Evolutionary conservation across 495 filamentous ascomycete species (phyloP).

Genomic region (Aspergillus indologenus): DNA sequence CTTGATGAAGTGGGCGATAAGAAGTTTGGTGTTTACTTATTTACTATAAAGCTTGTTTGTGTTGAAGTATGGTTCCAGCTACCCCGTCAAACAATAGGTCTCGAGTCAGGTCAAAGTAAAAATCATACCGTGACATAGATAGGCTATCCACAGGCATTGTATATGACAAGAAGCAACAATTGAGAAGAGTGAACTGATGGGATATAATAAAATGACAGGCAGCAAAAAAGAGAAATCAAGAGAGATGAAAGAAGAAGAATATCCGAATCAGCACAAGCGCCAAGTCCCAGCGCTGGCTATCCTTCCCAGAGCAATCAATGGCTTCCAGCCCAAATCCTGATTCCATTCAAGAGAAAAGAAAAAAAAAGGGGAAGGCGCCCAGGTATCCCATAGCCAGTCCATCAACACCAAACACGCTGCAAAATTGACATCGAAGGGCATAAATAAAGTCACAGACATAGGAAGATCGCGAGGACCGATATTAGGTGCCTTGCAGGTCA

Average conservation of each 20-base stretch:
- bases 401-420: slow-evolving; percentile 10
- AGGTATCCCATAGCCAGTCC: slow-evolving; percentile 8
- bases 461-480: neutral
- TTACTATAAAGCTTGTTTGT: too few species aligned
- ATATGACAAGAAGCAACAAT: neutral
- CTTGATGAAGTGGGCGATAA: too few species aligned
- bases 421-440: neutral
- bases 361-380: slow-evolving; percentile 9
- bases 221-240: neutral
- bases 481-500: neutral
- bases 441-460: slow-evolving; percentile 1
- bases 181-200: neutral
- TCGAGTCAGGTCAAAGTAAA: too few species aligned
- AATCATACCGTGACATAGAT: too few species aligned
- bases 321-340: neutral
- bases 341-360: slow-evolving; percentile 1
- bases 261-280: neutral
- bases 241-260: neutral
- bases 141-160: too few species aligned
- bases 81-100: neutral
- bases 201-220: neutral
- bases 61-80: too few species aligned
- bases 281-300: slow-evolving; percentile 1
- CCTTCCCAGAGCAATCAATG: neutral
- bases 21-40: too few species aligned